These are phyloP conservation scores for Xylaria sp. DNA, from an alignment of 2,329 filamentous ascomycete genomes.

Conservation along the genomic window DNA sequence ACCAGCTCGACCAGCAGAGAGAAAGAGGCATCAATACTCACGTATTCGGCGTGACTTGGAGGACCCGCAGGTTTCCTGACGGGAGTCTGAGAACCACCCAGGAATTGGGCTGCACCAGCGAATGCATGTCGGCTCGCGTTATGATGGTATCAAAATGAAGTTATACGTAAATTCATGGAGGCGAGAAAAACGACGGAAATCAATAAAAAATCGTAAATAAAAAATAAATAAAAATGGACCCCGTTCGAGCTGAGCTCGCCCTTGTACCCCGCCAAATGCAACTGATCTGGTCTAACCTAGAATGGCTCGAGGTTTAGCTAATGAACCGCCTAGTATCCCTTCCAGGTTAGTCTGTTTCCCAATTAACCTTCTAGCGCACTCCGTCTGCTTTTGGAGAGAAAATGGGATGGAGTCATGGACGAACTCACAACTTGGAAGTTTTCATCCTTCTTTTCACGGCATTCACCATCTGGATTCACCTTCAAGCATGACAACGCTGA, in stretches of 20 bases:
- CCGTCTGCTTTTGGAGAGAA: neutral
- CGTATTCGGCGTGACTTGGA: slow-evolving; percentile 58
- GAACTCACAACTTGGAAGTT: no score
- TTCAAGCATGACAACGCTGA: neutral
- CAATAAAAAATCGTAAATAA: neutral
- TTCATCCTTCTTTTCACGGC: neutral
- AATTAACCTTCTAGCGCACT: neutral
- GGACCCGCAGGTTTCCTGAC: slow-evolving; percentile 51
- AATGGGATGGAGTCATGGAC: no score
- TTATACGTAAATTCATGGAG: neutral
- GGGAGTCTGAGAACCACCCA: slow-evolving; percentile 58
- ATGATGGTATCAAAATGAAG: neutral
- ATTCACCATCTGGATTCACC: neutral
- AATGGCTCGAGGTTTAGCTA: neutral
- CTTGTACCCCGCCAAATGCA: neutral
- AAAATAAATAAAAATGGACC: neutral
- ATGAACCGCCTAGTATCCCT: neutral
- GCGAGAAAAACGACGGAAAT: neutral
- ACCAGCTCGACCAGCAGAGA: neutral
- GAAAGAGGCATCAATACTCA: slow-evolving; percentile 33
- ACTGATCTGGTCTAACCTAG: neutral
- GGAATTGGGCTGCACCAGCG: slow-evolving; percentile 49
- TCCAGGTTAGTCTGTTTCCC: neutral
- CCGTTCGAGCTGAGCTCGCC: neutral
- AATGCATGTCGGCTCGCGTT: slow-evolving; percentile 34